Evolutionary conservation across 2,329 filamentous ascomycete genomes (phyloP), one percentile per base, ranked within the genome.

Genomic region (Septoria linicola): DNA sequence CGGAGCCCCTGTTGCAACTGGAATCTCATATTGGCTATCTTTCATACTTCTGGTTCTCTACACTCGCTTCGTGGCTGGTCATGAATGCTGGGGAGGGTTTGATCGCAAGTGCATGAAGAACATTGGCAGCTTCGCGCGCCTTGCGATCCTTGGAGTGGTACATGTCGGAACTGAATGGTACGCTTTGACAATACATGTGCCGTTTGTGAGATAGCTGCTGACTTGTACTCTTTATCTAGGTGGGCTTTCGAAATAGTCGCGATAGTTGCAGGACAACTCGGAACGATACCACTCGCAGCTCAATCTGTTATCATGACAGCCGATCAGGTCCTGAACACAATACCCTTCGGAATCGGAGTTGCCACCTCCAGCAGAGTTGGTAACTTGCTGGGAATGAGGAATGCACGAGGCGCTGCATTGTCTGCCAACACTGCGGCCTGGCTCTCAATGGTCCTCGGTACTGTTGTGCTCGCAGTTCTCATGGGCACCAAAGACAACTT

Each of bases 241-340:
- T 95, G 89, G 89, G 90, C 89, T 0, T 95, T 95, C 62, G 89
- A 95, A 70, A 92, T 95, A 59, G 88, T 95, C 1, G 88, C 89
- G 1, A 79, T 95, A 0, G 88, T 87, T 1, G 89, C 89, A 4
- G 89, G 89, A 1, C 80, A 84, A 30, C 79, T 95, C 0, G 90
- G 90, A 3, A 91, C 87, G 0, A 72, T 90, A 27, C 80, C 88
- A 0, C 76, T 95, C 0, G 89, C 89, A 1, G 87, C 89, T 0
- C 89, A 95, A 69, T 87, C 83, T 41, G 88, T 95, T 17, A 90
- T 95, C 66, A 95, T 57, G 54, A 59, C 54, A 17, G 54, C 54
- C 17, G 57, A 59, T 44, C 57, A 57, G 43, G 64, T 68, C 42
- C 84, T 90, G 75, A 90, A 83, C 63, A 95, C 89, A 0, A 86